Percentiles rank a stretch among this genome's conserved stretches.
These are phyloP conservation scores for Pythium scleroteichum DNA, from an alignment of 352 stramenopile species.

Conservation along the genomic window DNA sequence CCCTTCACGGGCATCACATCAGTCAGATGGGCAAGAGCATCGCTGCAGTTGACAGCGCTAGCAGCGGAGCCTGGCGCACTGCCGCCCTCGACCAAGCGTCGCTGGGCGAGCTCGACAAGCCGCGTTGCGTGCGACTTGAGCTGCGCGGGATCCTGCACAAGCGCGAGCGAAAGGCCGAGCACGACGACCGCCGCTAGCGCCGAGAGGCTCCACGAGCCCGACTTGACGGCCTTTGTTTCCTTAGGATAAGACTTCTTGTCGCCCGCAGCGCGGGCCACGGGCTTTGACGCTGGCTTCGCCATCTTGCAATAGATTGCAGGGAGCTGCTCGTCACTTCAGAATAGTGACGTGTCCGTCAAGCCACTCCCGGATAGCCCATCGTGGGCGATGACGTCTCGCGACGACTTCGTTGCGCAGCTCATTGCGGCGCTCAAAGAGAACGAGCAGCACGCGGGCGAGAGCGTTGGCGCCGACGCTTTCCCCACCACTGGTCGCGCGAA, in stretches of 20 bases:
- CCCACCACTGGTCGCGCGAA: background rate
- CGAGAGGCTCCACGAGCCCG: background rate
- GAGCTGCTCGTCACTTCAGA: background rate
- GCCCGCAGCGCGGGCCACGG: background rate
- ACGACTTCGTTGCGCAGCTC: slow-evolving; percentile 56
- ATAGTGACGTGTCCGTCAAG: background rate
- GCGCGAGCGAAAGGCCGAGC: slow-evolving; percentile 17
- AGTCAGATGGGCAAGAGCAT: slow-evolving; percentile 47
- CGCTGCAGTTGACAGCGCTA: slow-evolving; percentile 32
- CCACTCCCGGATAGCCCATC: background rate
- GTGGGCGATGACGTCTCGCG: slow-evolving; percentile 26
- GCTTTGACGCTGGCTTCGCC: slow-evolving; percentile 6
- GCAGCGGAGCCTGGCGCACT: slow-evolving; percentile 28
- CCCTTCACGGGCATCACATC: slow-evolving; percentile 56
- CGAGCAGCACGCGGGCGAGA: slow-evolving; percentile 20
- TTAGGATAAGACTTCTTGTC: background rate
- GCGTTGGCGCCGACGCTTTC: background rate
- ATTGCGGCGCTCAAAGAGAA: slow-evolving; percentile 60
- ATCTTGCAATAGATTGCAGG: background rate
- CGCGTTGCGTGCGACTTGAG: slow-evolving; percentile 2
- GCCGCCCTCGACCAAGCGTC: too few relatives aligned
- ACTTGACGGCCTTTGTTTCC: background rate
- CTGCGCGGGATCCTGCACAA: slow-evolving; percentile 23
- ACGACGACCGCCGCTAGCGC: slow-evolving; percentile 25
- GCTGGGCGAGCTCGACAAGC: slow-evolving; percentile 18